Base-by-base conservation (phyloP, 371 early-diverging fungal genomes). In the Lichtheimia ramosa region DNA sequence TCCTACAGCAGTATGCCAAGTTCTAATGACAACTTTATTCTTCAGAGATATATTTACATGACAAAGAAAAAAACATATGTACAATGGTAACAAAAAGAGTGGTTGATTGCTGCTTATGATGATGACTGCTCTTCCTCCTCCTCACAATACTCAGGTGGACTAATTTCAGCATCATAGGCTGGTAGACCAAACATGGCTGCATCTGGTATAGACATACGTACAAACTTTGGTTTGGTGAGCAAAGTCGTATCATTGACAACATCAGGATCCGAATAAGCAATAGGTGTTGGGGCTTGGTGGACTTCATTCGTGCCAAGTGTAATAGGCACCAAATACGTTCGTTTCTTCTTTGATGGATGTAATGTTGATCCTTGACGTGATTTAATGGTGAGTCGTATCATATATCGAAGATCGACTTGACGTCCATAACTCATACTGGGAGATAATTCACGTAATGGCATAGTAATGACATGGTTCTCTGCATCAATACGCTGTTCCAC, bases 221-320 rank as follows among this genome's bases (percentile, higher is more conserved):
- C 39, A 28, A 60, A 60, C 21, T 60, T 52, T 2, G 61, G 61
- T 16, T 60, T 54, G 15, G 54, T 60, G 2, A 20, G 42, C 28
- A 60, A 34, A 3, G 61, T 48, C 2, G 46, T 46, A 28, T 60
- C 61, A 23, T 39, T 43, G 2, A 53, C 43, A 14, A 60, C 54
- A 12, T n/a, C 7, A 7, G 28, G 28, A 48, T 60, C 61, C 10
- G 61, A 43, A n/a, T 55, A 55, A 25, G 56, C 27, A 14, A 55
- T 12, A 0, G 42, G 15, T 3, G 16, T 5, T 23, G 16, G 15
- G 14, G 13, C 41, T 27, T 14, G 16, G 8, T 18, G 0, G 13
- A 8, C 27, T 1, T 16, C 14, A 24, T 18, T 27, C 16, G 43
- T 46, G 46, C 46, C 18, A 7, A 55, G 40, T 14, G 23, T 40